A percentile compares a stretch with the other conserved stretches of the same genome.
These are phyloP conservation scores for Diutina neorugosa DNA, from an alignment of 1,139 yeast species.

Conservation along the genomic window DNA sequence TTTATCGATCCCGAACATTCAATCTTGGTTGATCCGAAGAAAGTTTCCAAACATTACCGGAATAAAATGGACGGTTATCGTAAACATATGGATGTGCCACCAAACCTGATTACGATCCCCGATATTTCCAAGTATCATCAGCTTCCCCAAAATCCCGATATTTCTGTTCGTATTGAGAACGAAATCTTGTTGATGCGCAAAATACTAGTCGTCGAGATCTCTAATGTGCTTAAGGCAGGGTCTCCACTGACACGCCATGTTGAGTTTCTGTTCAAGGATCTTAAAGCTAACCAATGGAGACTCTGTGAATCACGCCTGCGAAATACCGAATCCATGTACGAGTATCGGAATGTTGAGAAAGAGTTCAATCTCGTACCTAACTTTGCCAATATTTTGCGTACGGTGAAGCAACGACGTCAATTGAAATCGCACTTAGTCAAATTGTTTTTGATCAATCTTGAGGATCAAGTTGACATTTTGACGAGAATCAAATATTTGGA, in stretches of 20 bases:
- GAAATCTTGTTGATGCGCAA: background rate
- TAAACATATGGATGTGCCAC: background rate
- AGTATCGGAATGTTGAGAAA: slow-evolving; percentile 8
- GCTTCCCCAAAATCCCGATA: slow-evolving; percentile 7
- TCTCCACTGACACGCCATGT: background rate
- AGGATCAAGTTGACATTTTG: slow-evolving; percentile 27
- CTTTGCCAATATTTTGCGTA: slow-evolving; percentile 17
- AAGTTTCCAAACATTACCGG: background rate
- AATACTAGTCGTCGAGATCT: background rate
- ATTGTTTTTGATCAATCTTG: slow-evolving; percentile 25
- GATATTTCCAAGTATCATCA: slow-evolving; percentile 19
- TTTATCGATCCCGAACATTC: slow-evolving; percentile 17
- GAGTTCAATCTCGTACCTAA: slow-evolving; percentile 26
- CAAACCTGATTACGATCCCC: slow-evolving; percentile 17
- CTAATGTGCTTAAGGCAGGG: background rate
- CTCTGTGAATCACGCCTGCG: background rate
- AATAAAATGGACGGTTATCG: background rate
- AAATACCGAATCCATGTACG: background rate
- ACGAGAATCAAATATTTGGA: slow-evolving; percentile 24
- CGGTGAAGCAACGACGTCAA: slow-evolving; percentile 15
- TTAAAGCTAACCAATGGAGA: background rate
- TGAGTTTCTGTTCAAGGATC: background rate
- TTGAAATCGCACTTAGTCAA: slow-evolving; percentile 25
- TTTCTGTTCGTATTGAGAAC: background rate
- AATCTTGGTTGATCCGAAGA: background rate